These are phyloP conservation scores for Taphrina communis DNA, from an alignment of 1,139 yeast species.

Conservation along the genomic window DNA sequence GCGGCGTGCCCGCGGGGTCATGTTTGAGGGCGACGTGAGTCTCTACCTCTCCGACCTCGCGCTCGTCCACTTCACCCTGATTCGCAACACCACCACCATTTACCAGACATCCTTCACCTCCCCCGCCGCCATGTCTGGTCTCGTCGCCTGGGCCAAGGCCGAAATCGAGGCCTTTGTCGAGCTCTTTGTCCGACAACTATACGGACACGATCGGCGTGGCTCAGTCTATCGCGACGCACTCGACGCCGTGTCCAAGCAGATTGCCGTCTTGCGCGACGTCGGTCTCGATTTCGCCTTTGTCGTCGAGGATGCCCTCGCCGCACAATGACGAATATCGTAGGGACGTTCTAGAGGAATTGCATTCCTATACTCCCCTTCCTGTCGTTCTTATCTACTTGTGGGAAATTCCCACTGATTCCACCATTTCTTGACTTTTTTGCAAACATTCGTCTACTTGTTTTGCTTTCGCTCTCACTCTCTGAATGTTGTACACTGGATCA, in stretches of 20 bases:
- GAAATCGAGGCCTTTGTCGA: conserved; percentile 55
- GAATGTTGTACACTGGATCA: no score
- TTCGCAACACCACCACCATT: conserved; percentile 58
- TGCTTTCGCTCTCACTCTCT: no score
- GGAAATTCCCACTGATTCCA: no score
- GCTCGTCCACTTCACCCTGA: conserved; percentile 63
- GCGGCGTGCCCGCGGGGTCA: conserved; percentile 53
- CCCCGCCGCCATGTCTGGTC: conserved; percentile 19
- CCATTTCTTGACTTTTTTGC: no score
- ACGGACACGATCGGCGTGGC: conserved; percentile 64
- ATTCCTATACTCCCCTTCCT: no score
- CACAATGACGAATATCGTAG: neutral
- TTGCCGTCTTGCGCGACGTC: conserved; percentile 64
- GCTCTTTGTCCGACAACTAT: conserved; percentile 69
- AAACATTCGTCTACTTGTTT: no score
- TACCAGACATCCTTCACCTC: conserved; percentile 28
- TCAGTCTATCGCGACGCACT: conserved; percentile 60
- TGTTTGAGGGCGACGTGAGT: conserved; percentile 63
- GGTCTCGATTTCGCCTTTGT: conserved; percentile 77
- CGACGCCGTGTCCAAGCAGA: conserved; percentile 63
- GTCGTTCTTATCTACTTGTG: no score
- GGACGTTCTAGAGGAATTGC: no score
- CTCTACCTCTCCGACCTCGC: conserved; percentile 64
- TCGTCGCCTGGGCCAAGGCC: conserved; percentile 28
- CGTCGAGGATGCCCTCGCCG: conserved; percentile 48